phyloP scores from a whole-genome alignment of 768 basidiomycete species.

The Leccinum rimulosum region DNA sequence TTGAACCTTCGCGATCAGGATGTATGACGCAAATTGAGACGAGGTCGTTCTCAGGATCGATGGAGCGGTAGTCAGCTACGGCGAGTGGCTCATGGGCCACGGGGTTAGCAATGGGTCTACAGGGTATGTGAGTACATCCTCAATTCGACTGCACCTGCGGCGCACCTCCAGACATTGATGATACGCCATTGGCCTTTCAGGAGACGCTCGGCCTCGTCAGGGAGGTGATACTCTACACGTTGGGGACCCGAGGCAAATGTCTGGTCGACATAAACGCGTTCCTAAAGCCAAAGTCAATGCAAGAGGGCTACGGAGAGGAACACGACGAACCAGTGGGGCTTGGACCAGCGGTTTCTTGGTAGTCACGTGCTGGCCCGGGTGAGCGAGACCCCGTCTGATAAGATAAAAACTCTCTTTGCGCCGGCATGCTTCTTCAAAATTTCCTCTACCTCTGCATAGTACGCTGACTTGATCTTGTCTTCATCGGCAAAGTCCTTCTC shows the following conservation, averaged over 20 bases:
- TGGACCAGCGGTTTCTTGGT: slow-evolving; percentile 2
- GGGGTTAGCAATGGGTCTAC: no score
- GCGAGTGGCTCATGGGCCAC: no score
- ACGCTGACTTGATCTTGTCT: slow-evolving; percentile 31
- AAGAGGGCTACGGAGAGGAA: background rate
- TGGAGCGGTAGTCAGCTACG: no score
- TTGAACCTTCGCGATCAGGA: no score
- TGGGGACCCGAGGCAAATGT: slow-evolving; percentile 34
- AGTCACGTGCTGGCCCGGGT: background rate
- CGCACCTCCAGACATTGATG: no score
- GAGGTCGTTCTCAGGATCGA: no score
- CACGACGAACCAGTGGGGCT: slow-evolving; percentile 29
- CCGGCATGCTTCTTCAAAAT: slow-evolving; percentile 38
- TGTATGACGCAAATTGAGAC: no score
- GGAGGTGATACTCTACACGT: slow-evolving; percentile 39
- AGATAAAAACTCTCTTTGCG: slow-evolving; percentile 38
- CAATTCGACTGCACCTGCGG: no score
- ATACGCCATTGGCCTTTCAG: slow-evolving; percentile 31
- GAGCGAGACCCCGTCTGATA: slow-evolving; percentile 28
- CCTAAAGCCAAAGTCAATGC: slow-evolving; percentile 15
- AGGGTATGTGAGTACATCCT: no score
- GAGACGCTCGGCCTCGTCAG: slow-evolving; percentile 41
- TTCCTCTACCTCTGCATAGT: slow-evolving; percentile 40
- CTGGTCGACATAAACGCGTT: slow-evolving; percentile 42
- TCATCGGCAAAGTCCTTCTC: slow-evolving; percentile 39